These are phyloP conservation scores for Cystobasidium tubakii DNA, from an alignment of 768 basidiomycete species.

Conservation along the genomic window DNA sequence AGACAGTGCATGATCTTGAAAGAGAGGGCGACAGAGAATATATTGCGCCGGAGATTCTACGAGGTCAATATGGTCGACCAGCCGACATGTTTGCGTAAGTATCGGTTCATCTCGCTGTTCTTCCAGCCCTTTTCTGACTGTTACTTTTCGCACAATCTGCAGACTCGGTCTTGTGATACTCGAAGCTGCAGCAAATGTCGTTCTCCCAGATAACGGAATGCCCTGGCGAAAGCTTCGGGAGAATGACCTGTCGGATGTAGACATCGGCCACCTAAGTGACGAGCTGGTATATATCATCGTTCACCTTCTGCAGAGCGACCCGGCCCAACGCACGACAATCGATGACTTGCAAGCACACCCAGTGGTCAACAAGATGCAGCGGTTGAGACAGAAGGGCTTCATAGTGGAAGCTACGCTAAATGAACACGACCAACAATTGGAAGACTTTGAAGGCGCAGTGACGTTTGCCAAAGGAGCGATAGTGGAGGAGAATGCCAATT, in stretches of 20 bases:
- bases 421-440: neutral
- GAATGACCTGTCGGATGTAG: conserved; percentile 83
- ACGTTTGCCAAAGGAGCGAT: conserved; percentile 57
- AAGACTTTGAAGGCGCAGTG: conserved; percentile 34
- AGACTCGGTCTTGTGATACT: conserved; percentile 94
- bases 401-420: neutral
- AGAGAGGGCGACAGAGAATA: conserved; percentile 96
- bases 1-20: conserved; percentile 55
- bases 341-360: conserved; percentile 60
- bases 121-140: conserved; percentile 16
- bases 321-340: conserved; percentile 58
- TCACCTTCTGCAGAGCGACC: conserved; percentile 71
- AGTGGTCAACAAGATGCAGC: conserved; percentile 52
- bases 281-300: conserved; percentile 65
- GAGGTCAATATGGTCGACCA: conserved; percentile 82
- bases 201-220: conserved; percentile 92
- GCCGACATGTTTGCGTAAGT: conserved; percentile 95
- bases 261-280: conserved; percentile 56
- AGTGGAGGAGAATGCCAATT: conserved; percentile 59
- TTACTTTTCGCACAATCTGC: conserved; percentile 38
- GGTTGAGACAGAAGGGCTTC: conserved; percentile 35
- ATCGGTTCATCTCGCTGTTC: neutral
- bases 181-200: conserved; percentile 89
- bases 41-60: conserved; percentile 89
- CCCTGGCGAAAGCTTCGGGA: conserved; percentile 87